phyloP scores from a whole-genome alignment of 1,139 yeast genomes.

The Candida buenavistaensis region DNA sequence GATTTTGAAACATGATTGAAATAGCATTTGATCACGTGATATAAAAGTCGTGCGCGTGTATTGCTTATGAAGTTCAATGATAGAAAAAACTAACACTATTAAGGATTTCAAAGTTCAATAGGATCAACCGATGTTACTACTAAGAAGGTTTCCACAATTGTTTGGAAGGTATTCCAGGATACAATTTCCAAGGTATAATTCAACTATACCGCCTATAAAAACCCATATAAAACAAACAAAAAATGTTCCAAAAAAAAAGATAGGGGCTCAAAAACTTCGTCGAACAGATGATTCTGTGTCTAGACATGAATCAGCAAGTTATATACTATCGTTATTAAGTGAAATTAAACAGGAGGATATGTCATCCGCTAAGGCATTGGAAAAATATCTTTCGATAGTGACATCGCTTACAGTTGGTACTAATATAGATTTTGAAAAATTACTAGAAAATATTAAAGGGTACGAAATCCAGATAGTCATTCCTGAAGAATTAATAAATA shows the following conservation, averaged over 20 bases:
- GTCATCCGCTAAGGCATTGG: slow-evolving; percentile 24
- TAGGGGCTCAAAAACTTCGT: slow-evolving; percentile 27
- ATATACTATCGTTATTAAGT: slow-evolving; percentile 29
- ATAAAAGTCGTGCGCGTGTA: too few species aligned
- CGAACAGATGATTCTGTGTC: slow-evolving; percentile 26
- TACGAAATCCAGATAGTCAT: slow-evolving; percentile 46
- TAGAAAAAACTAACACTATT: too few species aligned
- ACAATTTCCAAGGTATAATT: background rate
- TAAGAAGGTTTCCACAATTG: slow-evolving; percentile 1
- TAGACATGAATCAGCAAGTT: slow-evolving; percentile 22
- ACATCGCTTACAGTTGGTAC: slow-evolving; percentile 75
- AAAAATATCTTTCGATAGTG: slow-evolving; percentile 30
- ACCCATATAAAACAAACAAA: slow-evolving; percentile 7
- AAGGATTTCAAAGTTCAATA: too few species aligned
- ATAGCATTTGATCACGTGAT: too few species aligned
- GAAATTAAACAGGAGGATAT: slow-evolving; percentile 20
- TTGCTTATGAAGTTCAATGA: too few species aligned
- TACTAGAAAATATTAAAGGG: slow-evolving; percentile 30
- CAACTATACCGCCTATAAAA: background rate
- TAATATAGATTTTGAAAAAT: slow-evolving; percentile 54
- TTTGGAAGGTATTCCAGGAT: background rate
- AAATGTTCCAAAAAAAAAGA: slow-evolving; percentile 21
- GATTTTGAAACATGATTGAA: too few species aligned
- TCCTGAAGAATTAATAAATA: slow-evolving; percentile 68
- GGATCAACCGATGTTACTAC: too few species aligned